These are phyloP conservation scores for Mortierella sp. DNA, from an alignment of 371 early-diverging fungal genomes.

Conservation along the genomic window DNA sequence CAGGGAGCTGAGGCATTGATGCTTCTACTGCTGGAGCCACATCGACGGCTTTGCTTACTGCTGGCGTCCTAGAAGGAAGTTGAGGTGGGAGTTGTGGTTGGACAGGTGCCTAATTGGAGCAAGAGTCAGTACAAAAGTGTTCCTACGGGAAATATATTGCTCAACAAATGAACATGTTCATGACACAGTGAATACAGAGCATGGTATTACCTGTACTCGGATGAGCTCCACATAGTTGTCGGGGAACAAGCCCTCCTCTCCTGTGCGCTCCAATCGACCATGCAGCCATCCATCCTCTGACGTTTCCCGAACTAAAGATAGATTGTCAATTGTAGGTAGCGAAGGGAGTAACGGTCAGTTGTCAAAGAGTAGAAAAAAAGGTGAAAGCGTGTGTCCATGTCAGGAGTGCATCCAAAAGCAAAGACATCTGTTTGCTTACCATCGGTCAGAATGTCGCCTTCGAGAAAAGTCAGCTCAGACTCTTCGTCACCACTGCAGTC, in stretches of 20 bases:
- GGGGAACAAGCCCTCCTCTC: conserved; percentile 66
- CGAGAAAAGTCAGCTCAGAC: conserved; percentile 70
- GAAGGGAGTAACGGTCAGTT: no score
- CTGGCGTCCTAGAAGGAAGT: neutral
- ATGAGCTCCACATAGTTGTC: conserved; percentile 68
- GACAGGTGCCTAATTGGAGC: neutral
- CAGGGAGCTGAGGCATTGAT: conserved; percentile 13
- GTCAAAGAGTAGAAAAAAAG: neutral
- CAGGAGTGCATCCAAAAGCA: neutral
- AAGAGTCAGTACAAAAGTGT: neutral
- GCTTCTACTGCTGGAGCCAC: conserved; percentile 16
- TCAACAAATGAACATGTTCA: neutral
- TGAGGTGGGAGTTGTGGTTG: conserved; percentile 3
- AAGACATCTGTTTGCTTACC: conserved; percentile 21
- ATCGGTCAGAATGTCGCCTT: conserved; percentile 69
- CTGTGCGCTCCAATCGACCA: conserved; percentile 63
- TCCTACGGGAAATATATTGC: neutral
- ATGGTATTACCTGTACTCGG: conserved; percentile 27
- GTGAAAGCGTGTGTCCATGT: neutral
- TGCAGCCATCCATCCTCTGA: conserved; percentile 74
- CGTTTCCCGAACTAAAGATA: conserved; percentile 56
- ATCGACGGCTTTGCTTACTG: neutral
- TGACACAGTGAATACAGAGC: neutral
- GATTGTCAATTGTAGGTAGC: no score
- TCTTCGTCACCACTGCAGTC: conserved; percentile 74